Base-by-base conservation (phyloP, 83 land plant genomes). In the Isoetes engelmannii region DNA sequence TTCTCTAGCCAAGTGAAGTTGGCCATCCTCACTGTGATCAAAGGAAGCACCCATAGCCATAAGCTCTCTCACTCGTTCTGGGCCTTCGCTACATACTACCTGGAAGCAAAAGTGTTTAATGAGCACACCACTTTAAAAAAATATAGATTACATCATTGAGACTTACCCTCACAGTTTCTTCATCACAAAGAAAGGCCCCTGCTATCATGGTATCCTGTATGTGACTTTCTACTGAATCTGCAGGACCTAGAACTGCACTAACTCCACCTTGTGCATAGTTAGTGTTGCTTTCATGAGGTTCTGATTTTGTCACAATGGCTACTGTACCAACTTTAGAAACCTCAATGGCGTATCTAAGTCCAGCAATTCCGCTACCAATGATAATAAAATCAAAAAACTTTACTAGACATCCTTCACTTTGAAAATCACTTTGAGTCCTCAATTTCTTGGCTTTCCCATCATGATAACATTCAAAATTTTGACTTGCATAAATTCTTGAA, bases 51-150 rank as follows among this genome's bases (percentile, higher is more conserved):
- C 99, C 82, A 89, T 83, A 17, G 97, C 87, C 49, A 95, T 88
- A 42, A 95, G 75, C 75, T 95, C 99, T 69, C 73, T 86, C 47
- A 95, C 85, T 65, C 99, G 75, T 6, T 95, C 93, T 59, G 99
- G 99, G 20, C 99, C 99, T 77, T 95, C 99, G 68, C 97, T 87
- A 72, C 99, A 95, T 3, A 95, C 99, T 57, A 95, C 99, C 96
- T 91, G 73, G 42, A 67, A 48, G 37, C 1, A 28, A 28, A 28
- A 0, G 37, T 28, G 37, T 28, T 28, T 28, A 28, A 28, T 28
- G 37, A 28, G 2, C 37, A 28, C 37, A 28, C 37, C 37, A 28
- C 37, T 28, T 28, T 0, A 28, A 28, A 28, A 28, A 2, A 2
- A 2, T 28, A 28, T 2, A 28, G 0, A 28, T 2, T 28, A 28